These are phyloP conservation scores for Botrytis galanthina DNA, from an alignment of 2,329 filamentous ascomycete species.

Conservation along the genomic window DNA sequence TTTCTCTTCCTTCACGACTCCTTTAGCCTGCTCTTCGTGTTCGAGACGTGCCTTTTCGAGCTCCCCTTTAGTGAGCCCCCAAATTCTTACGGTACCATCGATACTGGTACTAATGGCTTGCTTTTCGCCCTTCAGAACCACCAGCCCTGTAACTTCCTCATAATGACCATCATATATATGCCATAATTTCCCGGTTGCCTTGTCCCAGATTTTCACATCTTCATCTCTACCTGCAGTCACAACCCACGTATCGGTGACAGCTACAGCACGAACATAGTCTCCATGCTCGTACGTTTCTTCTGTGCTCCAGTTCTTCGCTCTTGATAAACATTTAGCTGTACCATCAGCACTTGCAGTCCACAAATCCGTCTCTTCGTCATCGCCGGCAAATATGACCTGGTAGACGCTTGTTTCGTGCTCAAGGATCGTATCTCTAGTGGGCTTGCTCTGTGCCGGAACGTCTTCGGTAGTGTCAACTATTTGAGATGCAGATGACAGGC, in stretches of 20 bases:
- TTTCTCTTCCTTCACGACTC: conserved; percentile 43
- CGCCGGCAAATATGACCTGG: conserved; percentile 69
- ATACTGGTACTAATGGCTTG: conserved; percentile 79
- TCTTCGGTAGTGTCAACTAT: conserved; percentile 45
- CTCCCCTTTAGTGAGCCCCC: conserved; percentile 67
- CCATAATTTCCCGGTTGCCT: conserved; percentile 66
- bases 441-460: conserved; percentile 25
- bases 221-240: conserved; percentile 89
- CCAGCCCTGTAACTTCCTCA: conserved; percentile 84
- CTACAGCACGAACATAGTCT: conserved; percentile 84
- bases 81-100: conserved; percentile 82
- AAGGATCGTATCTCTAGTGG: conserved; percentile 55
- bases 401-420: conserved; percentile 93
- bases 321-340: conserved; percentile 74
- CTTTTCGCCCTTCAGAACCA: conserved; percentile 55
- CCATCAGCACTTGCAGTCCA: conserved; percentile 96
- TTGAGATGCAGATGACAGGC: conserved; percentile 52
- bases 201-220: conserved; percentile 86
- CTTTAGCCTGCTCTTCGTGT: conserved; percentile 47
- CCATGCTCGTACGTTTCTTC: conserved; percentile 77
- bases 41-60: conserved; percentile 56
- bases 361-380: conserved; percentile 60
- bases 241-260: conserved; percentile 72
- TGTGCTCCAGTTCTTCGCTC: conserved; percentile 64
- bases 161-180: conserved; percentile 80